Percentiles rank a stretch among this genome's conserved stretches.
phyloP scores from a whole-genome alignment of 306 rosid species.

The Pyrus betulifolia region DNA sequence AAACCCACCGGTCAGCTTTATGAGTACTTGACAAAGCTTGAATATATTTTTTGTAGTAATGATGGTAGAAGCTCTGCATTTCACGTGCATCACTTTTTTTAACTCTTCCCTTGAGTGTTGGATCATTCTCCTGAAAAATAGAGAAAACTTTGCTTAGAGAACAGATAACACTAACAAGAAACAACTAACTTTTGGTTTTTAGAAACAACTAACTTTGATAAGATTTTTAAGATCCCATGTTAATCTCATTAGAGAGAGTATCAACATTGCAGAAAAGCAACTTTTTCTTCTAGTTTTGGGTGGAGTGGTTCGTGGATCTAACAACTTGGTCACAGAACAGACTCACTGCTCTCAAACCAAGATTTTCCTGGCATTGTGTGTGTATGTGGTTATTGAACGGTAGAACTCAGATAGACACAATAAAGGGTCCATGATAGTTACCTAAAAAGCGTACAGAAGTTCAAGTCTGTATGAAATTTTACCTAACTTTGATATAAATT shows the following conservation, averaged over 20 bases:
- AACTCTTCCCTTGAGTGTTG: conserved; percentile 86
- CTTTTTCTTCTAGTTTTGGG: not conserved
- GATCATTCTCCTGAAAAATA: conserved; percentile 79
- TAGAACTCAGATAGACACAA: not conserved
- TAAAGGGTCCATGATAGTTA: not conserved
- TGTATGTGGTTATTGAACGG: not conserved
- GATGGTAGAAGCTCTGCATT: conserved; percentile 98
- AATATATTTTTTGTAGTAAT: conserved; percentile 91
- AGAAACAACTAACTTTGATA: not conserved
- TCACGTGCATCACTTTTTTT: conserved; percentile 99
- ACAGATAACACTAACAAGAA: conserved; percentile 4
- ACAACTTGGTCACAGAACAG: not conserved
- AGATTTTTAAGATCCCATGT: not conserved
- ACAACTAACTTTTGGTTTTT: not conserved
- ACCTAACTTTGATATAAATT: not conserved
- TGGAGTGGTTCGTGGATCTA: not conserved
- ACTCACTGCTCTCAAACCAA: not conserved
- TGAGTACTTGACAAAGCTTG: conserved; percentile 93
- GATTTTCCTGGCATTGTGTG: not conserved
- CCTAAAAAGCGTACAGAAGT: not conserved
- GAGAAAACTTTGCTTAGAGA: not conserved
- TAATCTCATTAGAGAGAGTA: not conserved
- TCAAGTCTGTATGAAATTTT: not conserved
- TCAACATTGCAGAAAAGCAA: not conserved
- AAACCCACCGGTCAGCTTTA: conserved; percentile 87